phyloP scores from a whole-genome alignment of 305 asterid genomes.

The Fraxinus xanthoxyloides region DNA sequence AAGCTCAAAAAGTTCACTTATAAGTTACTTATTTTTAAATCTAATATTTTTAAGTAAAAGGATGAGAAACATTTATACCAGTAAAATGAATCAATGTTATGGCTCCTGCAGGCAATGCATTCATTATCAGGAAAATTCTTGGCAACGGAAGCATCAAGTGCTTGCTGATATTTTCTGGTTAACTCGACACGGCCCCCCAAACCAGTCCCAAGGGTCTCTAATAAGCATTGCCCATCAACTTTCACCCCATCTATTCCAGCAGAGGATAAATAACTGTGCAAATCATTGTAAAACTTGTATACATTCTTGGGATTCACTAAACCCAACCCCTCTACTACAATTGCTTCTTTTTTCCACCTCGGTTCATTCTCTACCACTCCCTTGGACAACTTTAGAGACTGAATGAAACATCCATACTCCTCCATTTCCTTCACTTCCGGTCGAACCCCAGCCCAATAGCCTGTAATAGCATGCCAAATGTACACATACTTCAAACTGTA shows the following conservation, averaged over 20 bases:
- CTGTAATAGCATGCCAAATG: constrained; percentile 54
- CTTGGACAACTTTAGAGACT: constrained; percentile 33
- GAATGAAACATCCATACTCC: constrained; percentile 35
- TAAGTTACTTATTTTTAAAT: background rate
- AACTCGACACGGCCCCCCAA: constrained; percentile 51
- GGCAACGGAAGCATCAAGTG: constrained; percentile 53
- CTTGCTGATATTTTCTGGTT: constrained; percentile 47
- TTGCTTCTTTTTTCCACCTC: constrained; percentile 36
- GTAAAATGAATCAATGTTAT: constrained; percentile 45
- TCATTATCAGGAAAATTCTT: constrained; percentile 50
- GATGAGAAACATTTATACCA: constrained; percentile 30
- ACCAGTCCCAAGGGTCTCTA: constrained; percentile 52
- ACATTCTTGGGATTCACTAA: constrained; percentile 45
- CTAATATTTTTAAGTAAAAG: background rate
- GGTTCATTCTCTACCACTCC: constrained; percentile 48
- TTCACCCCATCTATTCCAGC: constrained; percentile 54
- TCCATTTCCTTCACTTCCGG: constrained; percentile 45
- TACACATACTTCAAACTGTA: constrained; percentile 43
- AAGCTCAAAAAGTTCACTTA: background rate
- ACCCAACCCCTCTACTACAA: constrained; percentile 49
- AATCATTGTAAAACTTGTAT: constrained; percentile 40
- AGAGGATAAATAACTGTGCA: constrained; percentile 49
- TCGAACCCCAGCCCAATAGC: constrained; percentile 55
- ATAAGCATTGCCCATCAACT: constrained; percentile 51
- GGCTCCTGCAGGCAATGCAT: constrained; percentile 56